Percentiles rank a stretch among this genome's conserved stretches.
Conservation (phyloP, 2,329 filamentous ascomycete species). For the Neonectria coccinea region DNA sequence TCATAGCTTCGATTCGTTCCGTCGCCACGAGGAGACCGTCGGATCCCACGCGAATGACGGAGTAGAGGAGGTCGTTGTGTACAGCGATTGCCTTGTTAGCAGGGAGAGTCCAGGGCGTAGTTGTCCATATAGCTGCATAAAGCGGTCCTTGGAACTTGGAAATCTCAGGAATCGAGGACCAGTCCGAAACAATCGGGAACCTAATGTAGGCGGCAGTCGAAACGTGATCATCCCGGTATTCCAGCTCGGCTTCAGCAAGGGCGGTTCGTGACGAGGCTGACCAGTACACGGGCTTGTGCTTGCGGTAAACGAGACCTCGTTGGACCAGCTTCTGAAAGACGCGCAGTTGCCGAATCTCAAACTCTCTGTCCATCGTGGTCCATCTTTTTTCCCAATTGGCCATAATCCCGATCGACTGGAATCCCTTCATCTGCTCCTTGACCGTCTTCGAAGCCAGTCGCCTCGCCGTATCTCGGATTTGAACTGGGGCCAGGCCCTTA, state of each 20-base stretch:
- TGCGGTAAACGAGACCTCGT: conserved; percentile 79
- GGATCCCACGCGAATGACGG: conserved; percentile 67
- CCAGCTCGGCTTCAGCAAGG: conserved; percentile 85
- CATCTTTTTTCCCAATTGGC: conserved; percentile 82
- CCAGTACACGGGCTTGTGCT: conserved; percentile 89
- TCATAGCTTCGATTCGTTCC: conserved; percentile 73
- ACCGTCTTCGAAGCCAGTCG: conserved; percentile 76
- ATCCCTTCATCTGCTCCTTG: conserved; percentile 77
- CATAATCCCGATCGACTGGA: conserved; percentile 81
- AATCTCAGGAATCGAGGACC: conserved; percentile 50
- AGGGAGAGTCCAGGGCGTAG: conserved; percentile 96
- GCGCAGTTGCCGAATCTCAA: conserved; percentile 79
- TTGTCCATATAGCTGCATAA: conserved; percentile 96
- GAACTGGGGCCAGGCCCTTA: conserved; percentile 62
- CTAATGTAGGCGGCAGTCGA: conserved; percentile 83
- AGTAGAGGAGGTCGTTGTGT: conserved; percentile 79
- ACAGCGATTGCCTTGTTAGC: conserved; percentile 92
- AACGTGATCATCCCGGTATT: conserved; percentile 81
- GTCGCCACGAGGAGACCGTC: conserved; percentile 78
- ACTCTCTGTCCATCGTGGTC: conserved; percentile 81
- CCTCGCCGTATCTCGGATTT: conserved; percentile 73
- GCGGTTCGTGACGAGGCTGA: conserved; percentile 83
- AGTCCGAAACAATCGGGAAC: conserved; percentile 72
- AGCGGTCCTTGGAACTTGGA: conserved; percentile 62
- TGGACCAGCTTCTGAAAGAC: conserved; percentile 82